These are phyloP conservation scores for Truncatella angustata DNA, from an alignment of 2,329 filamentous ascomycete species.

Conservation along the genomic window DNA sequence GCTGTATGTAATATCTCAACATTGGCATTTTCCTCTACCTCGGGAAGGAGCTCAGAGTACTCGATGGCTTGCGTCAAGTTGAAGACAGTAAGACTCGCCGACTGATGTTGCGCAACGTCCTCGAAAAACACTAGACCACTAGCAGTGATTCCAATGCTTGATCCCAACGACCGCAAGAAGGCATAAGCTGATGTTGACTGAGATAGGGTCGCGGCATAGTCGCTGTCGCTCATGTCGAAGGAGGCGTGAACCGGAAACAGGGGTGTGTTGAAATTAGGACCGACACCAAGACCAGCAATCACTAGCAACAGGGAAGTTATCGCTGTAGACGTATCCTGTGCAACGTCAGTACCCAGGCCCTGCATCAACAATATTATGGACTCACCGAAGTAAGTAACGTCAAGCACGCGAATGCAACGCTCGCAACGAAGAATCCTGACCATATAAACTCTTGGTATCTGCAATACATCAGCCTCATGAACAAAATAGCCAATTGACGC, in stretches of 20 bases:
- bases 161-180: neutral
- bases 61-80: slow-evolving; percentile 6
- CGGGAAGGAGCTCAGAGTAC: neutral
- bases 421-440: neutral
- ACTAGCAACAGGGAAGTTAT: neutral
- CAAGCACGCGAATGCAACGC: neutral
- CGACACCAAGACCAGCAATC: neutral
- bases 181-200: slow-evolving; percentile 1
- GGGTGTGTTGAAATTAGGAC: slow-evolving; percentile 1
- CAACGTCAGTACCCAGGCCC: too few relatives aligned
- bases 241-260: slow-evolving; percentile 1
- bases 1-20: neutral
- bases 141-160: slow-evolving; percentile 1
- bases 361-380: too few relatives aligned
- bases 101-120: slow-evolving; percentile 1
- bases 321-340: neutral
- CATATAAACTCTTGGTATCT: neutral
- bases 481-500: neutral
- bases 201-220: neutral
- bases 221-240: neutral
- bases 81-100: neutral
- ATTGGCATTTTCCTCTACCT: slow-evolving; percentile 4
- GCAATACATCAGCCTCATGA: neutral
- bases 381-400: neutral
- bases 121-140: slow-evolving; percentile 7